phyloP scores from a whole-genome alignment of 225 moss, liverwort and hornwort genomes.

The Polytrichum commune region DNA sequence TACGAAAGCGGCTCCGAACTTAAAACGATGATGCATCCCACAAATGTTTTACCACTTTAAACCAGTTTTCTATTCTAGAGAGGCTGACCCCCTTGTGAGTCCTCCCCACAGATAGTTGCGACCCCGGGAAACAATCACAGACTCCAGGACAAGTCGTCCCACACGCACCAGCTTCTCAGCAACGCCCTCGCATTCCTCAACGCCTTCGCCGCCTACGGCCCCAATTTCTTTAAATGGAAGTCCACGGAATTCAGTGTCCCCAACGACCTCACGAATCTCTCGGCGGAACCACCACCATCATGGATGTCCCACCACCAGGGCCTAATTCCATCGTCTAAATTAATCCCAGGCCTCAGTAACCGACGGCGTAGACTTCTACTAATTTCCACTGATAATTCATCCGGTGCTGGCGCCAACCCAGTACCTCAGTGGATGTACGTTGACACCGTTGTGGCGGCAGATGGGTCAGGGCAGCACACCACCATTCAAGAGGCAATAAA shows the following conservation, averaged over 20 bases:
- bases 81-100: no score
- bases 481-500: conserved; percentile 70
- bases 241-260: conserved; percentile 24
- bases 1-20: no score
- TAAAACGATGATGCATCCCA: no score
- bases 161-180: conserved; percentile 36
- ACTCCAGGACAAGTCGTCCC: conserved; percentile 15
- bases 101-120: no score
- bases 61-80: no score
- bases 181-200: conserved; percentile 39
- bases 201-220: conserved; percentile 20
- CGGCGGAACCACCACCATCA: background rate
- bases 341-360: conserved; percentile 5
- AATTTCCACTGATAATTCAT: no score
- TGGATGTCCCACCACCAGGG: no score
- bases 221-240: conserved; percentile 25
- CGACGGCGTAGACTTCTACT: conserved; percentile 18
- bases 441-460: conserved; percentile 37
- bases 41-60: no score
- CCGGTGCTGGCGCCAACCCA: no score
- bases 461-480: conserved; percentile 34
- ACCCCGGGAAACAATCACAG: background rate
- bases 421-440: no score
- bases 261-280: conserved; percentile 1
- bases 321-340: no score